Base-by-base conservation (phyloP, 228 moss, liverwort and hornwort genomes). In the Sphagnum magellanicum region DNA sequence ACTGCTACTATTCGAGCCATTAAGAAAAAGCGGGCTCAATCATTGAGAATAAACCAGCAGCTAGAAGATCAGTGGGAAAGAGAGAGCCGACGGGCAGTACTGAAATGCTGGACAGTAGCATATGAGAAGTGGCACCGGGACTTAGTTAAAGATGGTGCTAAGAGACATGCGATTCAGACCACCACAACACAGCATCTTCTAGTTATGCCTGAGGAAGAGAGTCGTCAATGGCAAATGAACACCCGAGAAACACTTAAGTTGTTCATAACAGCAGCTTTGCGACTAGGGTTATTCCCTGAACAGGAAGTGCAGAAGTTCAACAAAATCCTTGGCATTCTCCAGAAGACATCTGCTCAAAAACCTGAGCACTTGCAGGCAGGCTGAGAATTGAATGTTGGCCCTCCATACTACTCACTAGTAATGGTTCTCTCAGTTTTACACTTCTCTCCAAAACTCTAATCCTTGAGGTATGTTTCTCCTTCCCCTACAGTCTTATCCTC, bases 71-170 rank as follows among this genome's bases (percentile, higher is more conserved):
- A 80, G 11, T 87, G 87, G 87, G 78, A 49, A 4, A 74, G 83
- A 60, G 83, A 87, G 70, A 78, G 83, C 63, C 87, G 87, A 47
- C 76, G 78, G 2, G 83, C 83, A 47, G 87, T 87, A 8, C 74
- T 83, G 0, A 87, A 87, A 67, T 87, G 87, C 57, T 87, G 87
- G 87, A 78, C 81, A 6, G 10, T 55, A 50, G 78, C 87, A 15
- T 87, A 71, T 60, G 78, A 83, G 65, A 87, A 87, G 57, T 87
- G 87, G 87, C 83, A 83, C 65, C 87, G 83, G 51, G 87, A 87
- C 68, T 71, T 81, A 16, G 80, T 83, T 32, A 87, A 87, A 61
- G 87, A 87, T 66, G 87, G 83, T 66, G 87, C 83, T 49, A 87
- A 87, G 63, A 83, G 70, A 66, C 69, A 57, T 14, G 78, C 78